Evolutionary conservation across 169 alveolate genomes (phyloP), one percentile per base, ranked within the genome.

Genomic region (Cryptosporidium felis): DNA sequence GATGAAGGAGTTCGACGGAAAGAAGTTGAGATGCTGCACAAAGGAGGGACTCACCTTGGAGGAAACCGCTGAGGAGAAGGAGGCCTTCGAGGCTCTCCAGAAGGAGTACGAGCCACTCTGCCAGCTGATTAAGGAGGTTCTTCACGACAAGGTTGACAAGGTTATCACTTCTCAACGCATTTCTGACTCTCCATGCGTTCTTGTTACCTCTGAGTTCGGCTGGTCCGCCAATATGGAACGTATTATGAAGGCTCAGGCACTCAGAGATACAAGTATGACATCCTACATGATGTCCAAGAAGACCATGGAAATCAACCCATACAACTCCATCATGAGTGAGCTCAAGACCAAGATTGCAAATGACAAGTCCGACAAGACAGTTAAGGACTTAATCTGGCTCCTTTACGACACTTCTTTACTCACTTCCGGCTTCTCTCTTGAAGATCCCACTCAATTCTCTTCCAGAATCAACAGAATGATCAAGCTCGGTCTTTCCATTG

Each of bases 141-240:
- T 98, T 10, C 99, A 97, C 61, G 99, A 97, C 88, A 98, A 98
- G 94, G 99, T 98, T 62, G 99, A 98, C 93, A 97, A 97, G 91
- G 99, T 98, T 49, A 92, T 94, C 2, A 96, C 97, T 30, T 96
- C 98, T 60, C 92, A 96, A 90, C 94, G 99, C 80, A 93, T 98
- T 65, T 95, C 97, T 42, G 99, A 96, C 82, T 97, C 99, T 21
- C 99, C 99, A 46, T 97, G 99, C 88, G 99, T 97, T 21, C 91
- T 98, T 49, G 99, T 97, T 47, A 97, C 99, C 40, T 95, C 99
- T 62, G 99, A 98, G 92, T 96, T 94, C 92, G 99, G 99, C 60
- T 98, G 99, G 99, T 95, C 99, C 66, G 99, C 99, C 42, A 98
- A 98, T 94, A 98, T 98, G 99, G 99, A 98, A 91, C 96, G 99